phyloP scores from a whole-genome alignment of 257 asterid species.

The Marsdenia floribunda region DNA sequence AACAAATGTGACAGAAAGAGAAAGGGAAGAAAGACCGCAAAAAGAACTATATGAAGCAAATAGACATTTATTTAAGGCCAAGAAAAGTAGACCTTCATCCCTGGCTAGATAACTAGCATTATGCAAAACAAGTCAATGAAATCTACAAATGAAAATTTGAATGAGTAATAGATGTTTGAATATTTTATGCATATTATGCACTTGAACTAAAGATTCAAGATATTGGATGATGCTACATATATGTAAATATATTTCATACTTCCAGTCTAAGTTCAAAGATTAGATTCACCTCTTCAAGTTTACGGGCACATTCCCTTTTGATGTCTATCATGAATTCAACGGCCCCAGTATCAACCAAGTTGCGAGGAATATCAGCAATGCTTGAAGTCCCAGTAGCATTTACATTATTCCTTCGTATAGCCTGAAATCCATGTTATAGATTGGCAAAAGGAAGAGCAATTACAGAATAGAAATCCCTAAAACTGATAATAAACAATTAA shows the following conservation, averaged over 20 bases:
- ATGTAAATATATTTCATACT: not conserved
- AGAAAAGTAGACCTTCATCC: not conserved
- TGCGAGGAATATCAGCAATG: conserved; percentile 40
- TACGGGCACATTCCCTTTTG: conserved; percentile 63
- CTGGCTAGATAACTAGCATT: not conserved
- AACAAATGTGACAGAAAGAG: conserved; percentile 1
- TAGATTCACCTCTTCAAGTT: conserved; percentile 62
- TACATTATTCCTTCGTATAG: conserved; percentile 41
- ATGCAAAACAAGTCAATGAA: not conserved
- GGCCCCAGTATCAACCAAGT: conserved; percentile 43
- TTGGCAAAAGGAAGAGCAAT: conserved; percentile 9
- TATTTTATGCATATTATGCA: not conserved
- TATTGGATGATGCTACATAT: not conserved
- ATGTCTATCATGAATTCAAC: conserved; percentile 53
- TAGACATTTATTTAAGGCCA: not conserved
- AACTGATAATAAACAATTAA: not conserved
- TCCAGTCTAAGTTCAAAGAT: not conserved
- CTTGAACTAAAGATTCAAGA: not conserved
- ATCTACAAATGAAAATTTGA: not conserved
- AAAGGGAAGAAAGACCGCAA: not conserved
- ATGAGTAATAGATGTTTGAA: not conserved
- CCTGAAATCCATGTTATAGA: conserved; percentile 34
- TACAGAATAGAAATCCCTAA: not conserved
- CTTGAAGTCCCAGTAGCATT: conserved; percentile 24
- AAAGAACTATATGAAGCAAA: not conserved